Conservation (phyloP, 2,329 filamentous ascomycete species). For the Colletotrichum liriopes region DNA sequence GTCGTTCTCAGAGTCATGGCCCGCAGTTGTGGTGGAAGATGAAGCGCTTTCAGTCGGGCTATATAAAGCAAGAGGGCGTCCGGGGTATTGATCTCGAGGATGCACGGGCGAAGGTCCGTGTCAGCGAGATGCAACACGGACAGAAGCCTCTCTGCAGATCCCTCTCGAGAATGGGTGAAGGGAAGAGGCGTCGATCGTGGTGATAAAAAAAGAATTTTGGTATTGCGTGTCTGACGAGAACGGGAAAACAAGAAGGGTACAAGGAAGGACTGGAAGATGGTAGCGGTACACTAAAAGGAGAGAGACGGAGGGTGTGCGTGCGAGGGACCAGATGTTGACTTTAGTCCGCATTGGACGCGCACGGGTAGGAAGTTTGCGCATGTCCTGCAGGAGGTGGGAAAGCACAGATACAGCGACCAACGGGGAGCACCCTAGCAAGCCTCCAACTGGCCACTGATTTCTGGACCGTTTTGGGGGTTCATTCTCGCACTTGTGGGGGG, state of each 20-base stretch:
- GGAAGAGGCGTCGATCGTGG: slow-evolving; percentile 22
- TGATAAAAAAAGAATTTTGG: slow-evolving; percentile 34
- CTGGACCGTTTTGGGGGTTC: slow-evolving; percentile 13
- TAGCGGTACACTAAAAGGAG: slow-evolving; percentile 27
- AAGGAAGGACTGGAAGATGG: slow-evolving; percentile 20
- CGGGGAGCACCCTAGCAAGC: slow-evolving; percentile 24
- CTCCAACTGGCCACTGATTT: neutral
- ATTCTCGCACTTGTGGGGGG: neutral
- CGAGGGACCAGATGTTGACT: slow-evolving; percentile 40
- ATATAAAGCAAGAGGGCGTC: slow-evolving; percentile 30
- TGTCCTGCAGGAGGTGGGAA: slow-evolving; percentile 39
- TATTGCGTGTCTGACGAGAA: neutral
- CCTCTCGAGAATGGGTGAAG: slow-evolving; percentile 7
- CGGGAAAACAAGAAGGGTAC: slow-evolving; percentile 1
- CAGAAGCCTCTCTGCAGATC: slow-evolving; percentile 33
- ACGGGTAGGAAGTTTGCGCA: slow-evolving; percentile 41
- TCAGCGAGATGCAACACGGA: slow-evolving; percentile 27
- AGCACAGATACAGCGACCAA: slow-evolving; percentile 31
- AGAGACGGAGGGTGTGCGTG: slow-evolving; percentile 22
- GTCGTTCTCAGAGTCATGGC: slow-evolving; percentile 37
- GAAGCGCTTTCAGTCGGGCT: slow-evolving; percentile 7
- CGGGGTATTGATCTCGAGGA: slow-evolving; percentile 25
- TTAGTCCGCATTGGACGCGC: slow-evolving; percentile 30
- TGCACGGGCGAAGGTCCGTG: slow-evolving; percentile 31
- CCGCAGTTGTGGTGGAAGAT: slow-evolving; percentile 3